Base-by-base conservation (phyloP, 371 early-diverging fungal genomes). In the Circinella umbellata region DNA sequence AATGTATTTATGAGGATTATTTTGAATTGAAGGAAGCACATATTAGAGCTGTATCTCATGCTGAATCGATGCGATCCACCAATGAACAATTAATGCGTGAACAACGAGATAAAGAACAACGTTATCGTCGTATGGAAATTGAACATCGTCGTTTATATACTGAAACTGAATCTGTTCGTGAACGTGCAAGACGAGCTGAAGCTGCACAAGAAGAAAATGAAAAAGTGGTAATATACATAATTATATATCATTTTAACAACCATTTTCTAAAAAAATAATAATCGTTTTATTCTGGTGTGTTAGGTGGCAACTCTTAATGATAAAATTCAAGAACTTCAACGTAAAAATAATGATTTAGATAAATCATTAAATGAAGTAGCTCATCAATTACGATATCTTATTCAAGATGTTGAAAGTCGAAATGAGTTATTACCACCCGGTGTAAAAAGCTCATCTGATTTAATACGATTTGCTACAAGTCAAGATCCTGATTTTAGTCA, bases 1-100 rank as follows among this genome's bases (percentile, higher is more conserved):
- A 74, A 55, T 64, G 65, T 36, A 65, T 74, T n/a, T 74, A 70
- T 47, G 66, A 68, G 18, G 74, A 74, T 20, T 74, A 63, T 53
- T 74, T 74, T 51, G 62, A 70, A 13, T 35, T 74, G 60, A 57
- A 63, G n/a, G 68, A 66, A 6, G 61, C 69, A 10, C 59, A 70
- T 57, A 34, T 39, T 34, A 63, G 61, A 13, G 18, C 67, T 27
- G 57, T 61, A 7, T 48, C 67, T 0, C 66, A 67, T 18, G 67
- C 61, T 38, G 68, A 70, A 51, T 61, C 60, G 15, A 37, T 74
- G 8, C 63, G 59, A 14, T 55, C 34, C 14, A 35, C 54, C 7
- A 65, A 64, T 37, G 65, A 70, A 15, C 63, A 57, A 14, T 61
- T 70, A 4, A 36, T 70, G 55, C 70, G 70, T n/a, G 70, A 74